Evolutionary conservation across 129 eudicot genomes (phyloP), one percentile per base, ranked within the genome.

Genomic region (Lactuca sativa): DNA sequence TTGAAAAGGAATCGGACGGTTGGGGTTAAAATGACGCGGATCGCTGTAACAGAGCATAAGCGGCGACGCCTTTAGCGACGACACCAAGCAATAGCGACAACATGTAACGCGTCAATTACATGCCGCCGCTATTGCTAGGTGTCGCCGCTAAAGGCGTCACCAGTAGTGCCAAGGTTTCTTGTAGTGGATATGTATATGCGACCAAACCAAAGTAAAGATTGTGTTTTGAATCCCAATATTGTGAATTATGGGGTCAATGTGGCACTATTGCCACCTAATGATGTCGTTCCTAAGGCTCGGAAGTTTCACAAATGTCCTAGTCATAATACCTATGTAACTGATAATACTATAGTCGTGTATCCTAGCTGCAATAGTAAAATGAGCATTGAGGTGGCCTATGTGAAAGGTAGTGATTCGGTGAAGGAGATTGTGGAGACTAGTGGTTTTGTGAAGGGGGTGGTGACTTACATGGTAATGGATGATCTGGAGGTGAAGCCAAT

Each of bases 391-490:
- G 0, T 59, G 18, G 0, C 66, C 1, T 77, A 40, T 68, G 73
- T 78, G 32, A 56, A 32, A 4, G 36, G 77, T 31, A 6, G 54
- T 16, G 49, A 41, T 68, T 48, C 47, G 10, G 34, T 34, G n/a
- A 36, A 15, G 11, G 48, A 11, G 55, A 9, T n/a, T 5, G 34
- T 0, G 1, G 77, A 9, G 15, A 66, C 61, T 4, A 79, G 87
- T 3, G 88, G 91, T 12, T 82, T 76, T 67, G 88, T 86, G 56
- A 86, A 82, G 37, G 91, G 85, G 66, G 81, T 74, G n/a, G 78
- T 80, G 31, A 81, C 86, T 0, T 86, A 83, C 14, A 83, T 83
- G 92, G 80, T 83, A 7, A 83, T 86, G 88, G 92, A 80, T 75
- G 78, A 86, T 64, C 40, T 86, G 69, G 84, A 30, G 15, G 84